Conservation (phyloP, 441 rosid species). For the Oxalis stricta region DNA sequence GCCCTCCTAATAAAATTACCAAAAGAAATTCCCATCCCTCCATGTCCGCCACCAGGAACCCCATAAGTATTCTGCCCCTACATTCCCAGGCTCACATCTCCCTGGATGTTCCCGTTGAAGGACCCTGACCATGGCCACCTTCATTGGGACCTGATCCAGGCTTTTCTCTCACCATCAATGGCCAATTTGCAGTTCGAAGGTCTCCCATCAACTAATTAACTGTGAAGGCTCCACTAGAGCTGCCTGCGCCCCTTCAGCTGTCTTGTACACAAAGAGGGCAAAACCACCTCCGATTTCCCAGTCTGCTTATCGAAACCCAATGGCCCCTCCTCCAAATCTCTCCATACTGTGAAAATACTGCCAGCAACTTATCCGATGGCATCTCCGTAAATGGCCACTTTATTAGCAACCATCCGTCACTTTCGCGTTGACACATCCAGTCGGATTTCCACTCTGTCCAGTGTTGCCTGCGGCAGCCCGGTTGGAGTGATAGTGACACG, state of each 20-base stretch:
- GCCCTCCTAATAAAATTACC: slow-evolving; percentile 31
- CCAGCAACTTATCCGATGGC: slow-evolving; percentile 57
- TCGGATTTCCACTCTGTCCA: slow-evolving; percentile 16
- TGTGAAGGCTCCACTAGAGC: slow-evolving; percentile 76
- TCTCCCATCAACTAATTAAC: slow-evolving; percentile 60
- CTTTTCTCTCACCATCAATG: slow-evolving; percentile 56
- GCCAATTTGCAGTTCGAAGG: slow-evolving; percentile 70
- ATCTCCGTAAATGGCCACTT: slow-evolving; percentile 84
- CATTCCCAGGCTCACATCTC: slow-evolving; percentile 33
- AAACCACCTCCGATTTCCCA: slow-evolving; percentile 78
- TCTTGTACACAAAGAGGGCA: slow-evolving; percentile 76
- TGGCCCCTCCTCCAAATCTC: slow-evolving; percentile 94
- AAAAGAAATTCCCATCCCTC: slow-evolving; percentile 23
- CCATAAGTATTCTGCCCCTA: not conserved
- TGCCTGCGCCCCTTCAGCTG: slow-evolving; percentile 69
- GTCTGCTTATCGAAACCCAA: slow-evolving; percentile 76
- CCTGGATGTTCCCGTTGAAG: slow-evolving; percentile 22
- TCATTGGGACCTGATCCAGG: slow-evolving; percentile 6
- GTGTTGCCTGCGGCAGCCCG: slow-evolving; percentile 73
- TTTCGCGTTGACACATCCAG: slow-evolving; percentile 53
- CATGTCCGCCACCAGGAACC: slow-evolving; percentile 26
- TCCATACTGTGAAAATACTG: slow-evolving; percentile 51
- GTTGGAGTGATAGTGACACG: slow-evolving; percentile 78
- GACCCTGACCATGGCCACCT: slow-evolving; percentile 5
- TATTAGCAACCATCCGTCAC: no score